Percentiles rank a stretch among this genome's conserved stretches.
Conservation (phyloP, 768 basidiomycete genomes). For the Rubroboletus satanas region DNA sequence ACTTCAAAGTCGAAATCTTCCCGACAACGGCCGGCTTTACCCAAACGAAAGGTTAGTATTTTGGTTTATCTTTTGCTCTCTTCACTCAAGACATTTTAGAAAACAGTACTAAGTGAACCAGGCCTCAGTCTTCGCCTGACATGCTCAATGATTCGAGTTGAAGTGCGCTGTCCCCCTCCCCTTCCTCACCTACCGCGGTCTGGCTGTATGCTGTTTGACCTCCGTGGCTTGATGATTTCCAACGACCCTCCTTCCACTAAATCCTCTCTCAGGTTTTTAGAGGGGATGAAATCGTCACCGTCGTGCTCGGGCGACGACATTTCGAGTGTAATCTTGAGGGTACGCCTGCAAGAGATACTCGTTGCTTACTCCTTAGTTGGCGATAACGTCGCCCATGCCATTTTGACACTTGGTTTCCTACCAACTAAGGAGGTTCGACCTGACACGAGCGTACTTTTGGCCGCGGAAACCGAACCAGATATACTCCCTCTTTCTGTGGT, state of each 20-base stretch:
- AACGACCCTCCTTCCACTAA: constrained; percentile 24
- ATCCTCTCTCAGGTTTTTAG: constrained; percentile 30
- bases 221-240: constrained; percentile 48
- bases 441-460: constrained; percentile 22
- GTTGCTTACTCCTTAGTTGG: constrained; percentile 44
- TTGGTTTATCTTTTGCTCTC: neutral
- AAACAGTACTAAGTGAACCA: constrained; percentile 1
- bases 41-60: constrained; percentile 17
- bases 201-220: constrained; percentile 63
- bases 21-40: constrained; percentile 1
- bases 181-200: constrained; percentile 48
- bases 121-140: constrained; percentile 33
- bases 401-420: constrained; percentile 52
- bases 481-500: constrained; percentile 21
- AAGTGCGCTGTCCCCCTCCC: constrained; percentile 66
- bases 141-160: constrained; percentile 58
- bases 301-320: neutral
- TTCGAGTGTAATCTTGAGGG: constrained; percentile 31
- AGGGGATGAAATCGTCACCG: constrained; percentile 8
- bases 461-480: constrained; percentile 16
- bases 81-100: constrained; percentile 13
- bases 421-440: constrained; percentile 17
- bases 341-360: constrained; percentile 44
- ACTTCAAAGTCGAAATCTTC: constrained; percentile 4
- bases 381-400: constrained; percentile 37